Base-by-base conservation (phyloP, 805 yeast species). In the Metschnikowia aberdeeniae region DNA sequence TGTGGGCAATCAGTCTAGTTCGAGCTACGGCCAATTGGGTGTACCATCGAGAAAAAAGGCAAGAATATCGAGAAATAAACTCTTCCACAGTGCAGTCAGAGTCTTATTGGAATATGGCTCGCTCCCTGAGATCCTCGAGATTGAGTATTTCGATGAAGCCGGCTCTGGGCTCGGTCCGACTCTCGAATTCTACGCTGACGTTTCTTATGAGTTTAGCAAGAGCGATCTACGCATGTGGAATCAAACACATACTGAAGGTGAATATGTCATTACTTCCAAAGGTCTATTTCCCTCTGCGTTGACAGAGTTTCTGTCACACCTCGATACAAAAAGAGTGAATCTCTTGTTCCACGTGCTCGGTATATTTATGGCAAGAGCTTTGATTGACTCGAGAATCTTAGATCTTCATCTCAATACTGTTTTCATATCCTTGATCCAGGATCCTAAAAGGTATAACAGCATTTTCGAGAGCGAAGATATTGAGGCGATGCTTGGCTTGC, bases 91-190 rank as follows among this genome's bases (percentile, higher is more conserved):
- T 47, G 95, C 96, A 0, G 63, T 86, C 41, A 87, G 87, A 56
- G 85, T 90, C 1, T 68, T 93, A 63, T 84, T 81, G 36, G 68
- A 78, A 40, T 84, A 88, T 60, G 95, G 93, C 0, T 67, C 86
- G 0, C 75, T 83, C n/a, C 89, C 96, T 1, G 84, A 89, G 26
- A 71, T 86, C 4, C 66, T 92, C 19, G 98, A 92, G 56, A 82
- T 93, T 45, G 96, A 90, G 60, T 92, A 86, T 57, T 80, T 76
- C 51, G 89, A 84, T 52, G 99, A 92, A 61, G 96, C 77, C 6
- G 99, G 98, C n/a, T 84, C 96, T 0, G 99, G 99, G 0, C 67
- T 89, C 36, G 99, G 99, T 0, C 99, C 99, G 3, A 92, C 99
- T 0, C 70, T 90, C 51, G 99, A 92, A 63, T 92, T 93, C 59